A percentile compares a stretch with the other conserved stretches of the same genome.
phyloP scores from a whole-genome alignment of 108 stramenopile species.

The Halocafeteria seosinensis region DNA sequence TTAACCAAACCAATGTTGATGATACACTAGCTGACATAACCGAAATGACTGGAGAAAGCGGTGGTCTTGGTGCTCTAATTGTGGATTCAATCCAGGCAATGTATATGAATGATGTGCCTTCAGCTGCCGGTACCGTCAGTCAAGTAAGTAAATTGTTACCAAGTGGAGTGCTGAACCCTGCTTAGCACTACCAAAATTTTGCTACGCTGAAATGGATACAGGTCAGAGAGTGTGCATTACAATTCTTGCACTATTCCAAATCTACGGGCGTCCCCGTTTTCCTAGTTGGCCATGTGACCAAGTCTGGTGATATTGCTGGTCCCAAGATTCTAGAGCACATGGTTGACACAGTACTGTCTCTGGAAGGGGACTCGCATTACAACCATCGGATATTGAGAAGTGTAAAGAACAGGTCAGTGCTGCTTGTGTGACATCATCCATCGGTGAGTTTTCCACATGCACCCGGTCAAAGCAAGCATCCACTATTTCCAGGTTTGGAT shows the following conservation, averaged over 20 bases:
- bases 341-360: slow-evolving; percentile 75
- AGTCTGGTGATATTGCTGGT: slow-evolving; percentile 71
- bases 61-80: slow-evolving; percentile 45
- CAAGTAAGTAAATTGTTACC: no score
- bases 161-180: neutral
- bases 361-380: slow-evolving; percentile 48
- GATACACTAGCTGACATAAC: slow-evolving; percentile 29
- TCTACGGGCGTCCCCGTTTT: slow-evolving; percentile 62
- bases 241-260: slow-evolving; percentile 69
- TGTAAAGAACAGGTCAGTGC: slow-evolving; percentile 71
- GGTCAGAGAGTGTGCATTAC: slow-evolving; percentile 51
- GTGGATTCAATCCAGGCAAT: slow-evolving; percentile 87
- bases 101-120: slow-evolving; percentile 44
- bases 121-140: slow-evolving; percentile 56
- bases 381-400: slow-evolving; percentile 50
- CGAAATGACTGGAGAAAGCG: neutral
- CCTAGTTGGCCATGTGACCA: slow-evolving; percentile 80
- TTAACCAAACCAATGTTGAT: slow-evolving; percentile 36
- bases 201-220: no score
- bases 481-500: no score
- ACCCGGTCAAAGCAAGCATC: neutral
- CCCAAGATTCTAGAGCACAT: slow-evolving; percentile 85
- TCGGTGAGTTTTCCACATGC: slow-evolving; percentile 71
- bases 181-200: neutral
- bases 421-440: slow-evolving; percentile 64